Evolutionary conservation across 106 monocot species (phyloP), one percentile per base, ranked within the genome.

Genomic region (Chionographis japonica): DNA sequence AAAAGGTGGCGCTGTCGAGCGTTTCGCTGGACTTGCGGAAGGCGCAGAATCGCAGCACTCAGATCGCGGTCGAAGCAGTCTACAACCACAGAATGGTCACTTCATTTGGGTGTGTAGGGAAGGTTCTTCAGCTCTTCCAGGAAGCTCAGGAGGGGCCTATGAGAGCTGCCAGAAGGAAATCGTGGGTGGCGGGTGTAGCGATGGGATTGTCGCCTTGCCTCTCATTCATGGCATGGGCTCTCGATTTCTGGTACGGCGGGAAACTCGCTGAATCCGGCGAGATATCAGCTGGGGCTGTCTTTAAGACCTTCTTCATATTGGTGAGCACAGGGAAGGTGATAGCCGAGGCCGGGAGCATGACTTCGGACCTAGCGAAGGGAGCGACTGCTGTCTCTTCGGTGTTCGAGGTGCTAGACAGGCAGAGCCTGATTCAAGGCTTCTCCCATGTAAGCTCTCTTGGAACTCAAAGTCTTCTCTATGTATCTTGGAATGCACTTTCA

Each of bases 191-290:
- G 0, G 93, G 93, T 6, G 4, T 81, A 2, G 70, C 81, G 41
- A 81, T 83, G 61, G 93, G 93, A 15, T 65, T 51, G 14, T 67
- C 93, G 10, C 88, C 85, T 7, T 86, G 88, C 60, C 79, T 93
- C 3, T 67, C 76, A 0, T 86, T 81, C 65, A 42, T 83, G 74
- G 70, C 81, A 12, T 93, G 93, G 93, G 88, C 88, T 39, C 62
- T 93, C 14, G 86, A 83, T 43, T 93, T 93, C 72, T 93, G 93
- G 93, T 93, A 89, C 51, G 93, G 93, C 4, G 89, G 93, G 12
- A 89, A 72, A 27, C 51, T 93, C 46, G 60, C 67, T 12, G 54
- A 59, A 35, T 27, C 81, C 4, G 89, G 93, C 2, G 67, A 85
- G 60, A 74, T 86, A 41, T 68, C 82, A 0, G 86, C 89, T 0